Conservation (phyloP, 1,139 yeast species). For the Candida smagusa region DNA sequence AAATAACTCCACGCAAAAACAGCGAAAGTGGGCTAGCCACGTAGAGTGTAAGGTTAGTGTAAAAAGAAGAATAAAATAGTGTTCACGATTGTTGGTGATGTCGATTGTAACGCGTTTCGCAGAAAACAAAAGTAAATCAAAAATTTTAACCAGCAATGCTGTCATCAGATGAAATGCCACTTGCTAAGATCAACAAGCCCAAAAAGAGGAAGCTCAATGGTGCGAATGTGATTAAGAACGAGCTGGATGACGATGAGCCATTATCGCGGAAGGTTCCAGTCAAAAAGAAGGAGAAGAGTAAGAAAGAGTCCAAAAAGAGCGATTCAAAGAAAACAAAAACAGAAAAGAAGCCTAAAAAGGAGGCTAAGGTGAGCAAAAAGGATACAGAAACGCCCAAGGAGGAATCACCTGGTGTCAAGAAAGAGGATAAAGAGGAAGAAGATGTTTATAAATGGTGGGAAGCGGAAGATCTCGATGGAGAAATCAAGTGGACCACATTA, state of each 20-base stretch:
- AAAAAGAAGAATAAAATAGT: too few species aligned
- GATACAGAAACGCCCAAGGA: not conserved
- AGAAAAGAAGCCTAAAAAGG: constrained; percentile 1
- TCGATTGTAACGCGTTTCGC: not conserved
- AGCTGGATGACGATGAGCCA: constrained; percentile 12
- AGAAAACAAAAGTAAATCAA: not conserved
- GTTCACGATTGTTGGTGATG: too few species aligned
- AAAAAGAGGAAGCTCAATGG: constrained; percentile 4
- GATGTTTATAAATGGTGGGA: constrained; percentile 86
- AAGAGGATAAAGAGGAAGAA: constrained; percentile 8
- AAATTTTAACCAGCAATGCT: constrained; percentile 2
- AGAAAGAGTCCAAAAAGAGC: constrained; percentile 2
- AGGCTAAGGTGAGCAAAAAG: not conserved
- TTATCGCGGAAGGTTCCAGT: constrained; percentile 6
- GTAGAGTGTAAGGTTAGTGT: too few species aligned
- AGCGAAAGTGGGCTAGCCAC: too few species aligned
- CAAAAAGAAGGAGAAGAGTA: constrained; percentile 3
- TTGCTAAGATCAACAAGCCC: constrained; percentile 6
- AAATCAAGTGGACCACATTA: constrained; percentile 80
- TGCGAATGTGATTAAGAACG: constrained; percentile 2
- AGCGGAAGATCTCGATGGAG: constrained; percentile 63
- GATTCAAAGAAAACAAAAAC: constrained; percentile 2
- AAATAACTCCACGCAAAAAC: too few species aligned
- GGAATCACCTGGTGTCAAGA: not conserved
- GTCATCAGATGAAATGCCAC: constrained; percentile 10